Evolutionary conservation across 2,329 filamentous ascomycete genomes (phyloP).

Genomic region (Neofusicoccum laricinum): DNA sequence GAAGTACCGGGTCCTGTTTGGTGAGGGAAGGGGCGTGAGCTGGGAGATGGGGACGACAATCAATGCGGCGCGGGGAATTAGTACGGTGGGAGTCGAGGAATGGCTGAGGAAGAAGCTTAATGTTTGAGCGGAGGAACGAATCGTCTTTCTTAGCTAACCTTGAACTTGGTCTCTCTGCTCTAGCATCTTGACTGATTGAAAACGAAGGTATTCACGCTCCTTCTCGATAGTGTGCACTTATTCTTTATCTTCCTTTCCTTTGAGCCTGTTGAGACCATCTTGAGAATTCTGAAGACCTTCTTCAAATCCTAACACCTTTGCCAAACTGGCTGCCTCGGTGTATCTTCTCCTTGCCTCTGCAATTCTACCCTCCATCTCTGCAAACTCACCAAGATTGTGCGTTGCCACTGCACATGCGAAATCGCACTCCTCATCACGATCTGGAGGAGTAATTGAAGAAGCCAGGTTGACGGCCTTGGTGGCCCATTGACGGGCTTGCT

Average conservation of each 20-base stretch:
- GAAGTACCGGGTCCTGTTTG: conserved; percentile 64
- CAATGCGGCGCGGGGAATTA: conserved; percentile 51
- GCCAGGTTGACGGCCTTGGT: conserved; percentile 70
- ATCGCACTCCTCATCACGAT: conserved; percentile 76
- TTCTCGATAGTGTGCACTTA: background rate
- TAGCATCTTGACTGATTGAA: background rate
- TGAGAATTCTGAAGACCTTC: conserved; percentile 44
- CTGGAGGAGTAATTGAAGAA: conserved; percentile 61
- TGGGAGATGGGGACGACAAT: conserved; percentile 57
- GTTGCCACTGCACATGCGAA: conserved; percentile 76
- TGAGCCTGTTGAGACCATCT: conserved; percentile 38
- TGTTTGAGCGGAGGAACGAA: background rate
- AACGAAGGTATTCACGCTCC: too few relatives aligned
- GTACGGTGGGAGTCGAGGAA: conserved; percentile 42
- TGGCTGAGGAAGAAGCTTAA: conserved; percentile 31
- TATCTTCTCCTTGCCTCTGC: conserved; percentile 67
- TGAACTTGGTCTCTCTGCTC: background rate
- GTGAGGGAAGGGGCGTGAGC: conserved; percentile 54
- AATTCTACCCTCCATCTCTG: conserved; percentile 67
- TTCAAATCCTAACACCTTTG: conserved; percentile 46
- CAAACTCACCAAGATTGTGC: conserved; percentile 84
- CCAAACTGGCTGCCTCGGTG: conserved; percentile 62
- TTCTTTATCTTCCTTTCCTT: conserved; percentile 9
- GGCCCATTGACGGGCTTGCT: conserved; percentile 73
- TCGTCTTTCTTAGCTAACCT: background rate